phyloP scores from a whole-genome alignment of 2,329 filamentous ascomycete genomes.

The Aspergillus neotritici region DNA sequence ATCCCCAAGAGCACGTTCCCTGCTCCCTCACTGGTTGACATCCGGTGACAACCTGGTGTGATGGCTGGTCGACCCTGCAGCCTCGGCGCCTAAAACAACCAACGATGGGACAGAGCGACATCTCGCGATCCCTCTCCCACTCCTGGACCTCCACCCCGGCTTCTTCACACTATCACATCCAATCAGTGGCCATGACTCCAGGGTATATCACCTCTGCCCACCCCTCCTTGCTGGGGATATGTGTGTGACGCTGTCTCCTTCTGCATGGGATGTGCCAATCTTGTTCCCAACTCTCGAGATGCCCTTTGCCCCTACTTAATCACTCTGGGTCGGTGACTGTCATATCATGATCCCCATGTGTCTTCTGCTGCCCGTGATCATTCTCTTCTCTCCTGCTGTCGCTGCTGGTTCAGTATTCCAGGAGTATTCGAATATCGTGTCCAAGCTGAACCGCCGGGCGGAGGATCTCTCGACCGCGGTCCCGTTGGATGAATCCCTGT shows the following conservation, averaged over 20 bases:
- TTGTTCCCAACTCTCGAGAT: slow-evolving; percentile 18
- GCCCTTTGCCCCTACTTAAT: slow-evolving; percentile 17
- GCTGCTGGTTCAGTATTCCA: slow-evolving; percentile 13
- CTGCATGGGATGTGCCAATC: slow-evolving; percentile 25
- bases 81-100: slow-evolving; percentile 24
- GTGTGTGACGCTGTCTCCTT: slow-evolving; percentile 14
- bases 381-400: slow-evolving; percentile 8
- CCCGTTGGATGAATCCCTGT: slow-evolving; percentile 56
- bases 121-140: slow-evolving; percentile 4
- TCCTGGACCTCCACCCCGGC: slow-evolving; percentile 1
- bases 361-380: slow-evolving; percentile 9
- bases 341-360: slow-evolving; percentile 1
- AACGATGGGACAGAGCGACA: slow-evolving; percentile 16
- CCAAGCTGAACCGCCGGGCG: slow-evolving; percentile 9
- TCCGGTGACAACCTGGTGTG: no score
- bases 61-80: slow-evolving; percentile 14
- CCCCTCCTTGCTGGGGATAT: slow-evolving; percentile 15
- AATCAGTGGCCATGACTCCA: slow-evolving; percentile 16
- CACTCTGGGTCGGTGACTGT: slow-evolving; percentile 8
- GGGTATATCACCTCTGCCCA: slow-evolving; percentile 15
- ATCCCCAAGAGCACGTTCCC: no score
- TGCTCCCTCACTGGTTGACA: no score
- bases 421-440: slow-evolving; percentile 4
- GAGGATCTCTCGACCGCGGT: slow-evolving; percentile 10
- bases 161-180: slow-evolving; percentile 25